phyloP scores from a whole-genome alignment of 148 eudicot genomes.

The Nepenthes mirabilis region DNA sequence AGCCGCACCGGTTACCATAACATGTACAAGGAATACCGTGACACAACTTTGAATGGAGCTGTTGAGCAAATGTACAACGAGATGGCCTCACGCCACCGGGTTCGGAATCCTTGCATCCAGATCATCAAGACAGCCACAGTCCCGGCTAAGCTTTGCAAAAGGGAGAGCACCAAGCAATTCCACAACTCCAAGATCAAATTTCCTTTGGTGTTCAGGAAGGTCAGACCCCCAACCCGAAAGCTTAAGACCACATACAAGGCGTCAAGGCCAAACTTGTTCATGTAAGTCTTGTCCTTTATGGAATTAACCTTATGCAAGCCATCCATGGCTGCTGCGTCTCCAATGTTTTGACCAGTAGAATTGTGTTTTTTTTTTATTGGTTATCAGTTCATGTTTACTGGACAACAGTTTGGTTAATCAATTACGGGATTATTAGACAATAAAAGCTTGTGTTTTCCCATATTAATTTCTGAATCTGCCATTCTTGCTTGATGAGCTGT shows the following conservation, averaged over 20 bases:
- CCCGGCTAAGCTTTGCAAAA: constrained; percentile 75
- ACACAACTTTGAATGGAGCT: constrained; percentile 66
- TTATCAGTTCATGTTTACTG: too few relatives aligned
- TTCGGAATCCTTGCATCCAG: constrained; percentile 67
- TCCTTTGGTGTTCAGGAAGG: constrained; percentile 67
- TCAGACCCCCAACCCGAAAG: constrained; percentile 74
- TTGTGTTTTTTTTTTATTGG: too few relatives aligned
- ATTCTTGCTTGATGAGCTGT: too few relatives aligned
- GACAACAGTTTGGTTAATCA: too few relatives aligned
- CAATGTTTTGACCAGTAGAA: too few relatives aligned
- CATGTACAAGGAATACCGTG: constrained; percentile 92
- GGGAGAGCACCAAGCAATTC: constrained; percentile 74
- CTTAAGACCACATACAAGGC: constrained; percentile 93
- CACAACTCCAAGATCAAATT: constrained; percentile 65
- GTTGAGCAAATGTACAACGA: constrained; percentile 84
- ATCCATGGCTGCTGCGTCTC: too few relatives aligned
- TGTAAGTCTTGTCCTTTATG: constrained; percentile 18
- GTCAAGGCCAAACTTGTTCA: constrained; percentile 67
- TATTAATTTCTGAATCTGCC: too few relatives aligned
- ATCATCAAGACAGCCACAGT: constrained; percentile 73
- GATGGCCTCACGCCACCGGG: constrained; percentile 92
- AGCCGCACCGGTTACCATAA: constrained; percentile 80
- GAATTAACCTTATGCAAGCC: too few relatives aligned
- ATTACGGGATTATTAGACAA: too few relatives aligned
- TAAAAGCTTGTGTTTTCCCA: too few relatives aligned